Evolutionary conservation across 768 basidiomycete species (phyloP).

Genomic region (Kwoniella sp.): DNA sequence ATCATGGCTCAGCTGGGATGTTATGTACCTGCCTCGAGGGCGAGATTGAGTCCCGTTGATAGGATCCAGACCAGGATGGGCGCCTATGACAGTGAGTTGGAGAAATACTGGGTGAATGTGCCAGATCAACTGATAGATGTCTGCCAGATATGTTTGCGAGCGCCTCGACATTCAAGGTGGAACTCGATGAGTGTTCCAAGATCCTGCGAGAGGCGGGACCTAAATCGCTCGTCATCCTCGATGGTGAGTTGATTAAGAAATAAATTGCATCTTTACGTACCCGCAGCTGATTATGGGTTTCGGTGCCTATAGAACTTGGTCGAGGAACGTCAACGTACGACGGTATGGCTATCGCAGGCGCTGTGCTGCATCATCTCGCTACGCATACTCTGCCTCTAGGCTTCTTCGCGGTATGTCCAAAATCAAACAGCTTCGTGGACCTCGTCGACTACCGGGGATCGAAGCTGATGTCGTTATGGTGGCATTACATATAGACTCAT

Average conservation of each 20-base stretch:
- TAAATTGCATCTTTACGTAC: no score
- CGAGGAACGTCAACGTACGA: constrained; percentile 96
- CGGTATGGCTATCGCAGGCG: constrained; percentile 97
- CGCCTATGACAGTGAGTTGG: constrained; percentile 77
- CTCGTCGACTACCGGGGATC: neutral
- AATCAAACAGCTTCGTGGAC: neutral
- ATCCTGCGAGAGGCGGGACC: constrained; percentile 92
- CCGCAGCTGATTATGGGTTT: no score
- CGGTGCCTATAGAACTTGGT: constrained; percentile 91
- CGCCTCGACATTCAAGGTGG: constrained; percentile 85
- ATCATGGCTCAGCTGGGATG: constrained; percentile 93
- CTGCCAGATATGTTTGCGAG: constrained; percentile 54
- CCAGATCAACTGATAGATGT: no score
- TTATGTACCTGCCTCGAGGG: constrained; percentile 82
- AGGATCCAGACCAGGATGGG: constrained; percentile 94
- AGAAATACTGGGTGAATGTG: no score
- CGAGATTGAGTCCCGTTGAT: constrained; percentile 89
- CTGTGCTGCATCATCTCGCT: constrained; percentile 90
- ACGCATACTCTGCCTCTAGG: constrained; percentile 87
- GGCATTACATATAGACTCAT: constrained; percentile 64
- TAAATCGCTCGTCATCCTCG: constrained; percentile 87
- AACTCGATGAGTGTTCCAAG: constrained; percentile 95
- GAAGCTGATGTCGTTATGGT: constrained; percentile 1
- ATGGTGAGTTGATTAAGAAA: constrained; percentile 66
- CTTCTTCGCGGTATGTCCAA: constrained; percentile 71